Evolutionary conservation across 176 grass and related monocot genomes (phyloP), one percentile per base, ranked within the genome.

Genomic region (Paspalum notatum): DNA sequence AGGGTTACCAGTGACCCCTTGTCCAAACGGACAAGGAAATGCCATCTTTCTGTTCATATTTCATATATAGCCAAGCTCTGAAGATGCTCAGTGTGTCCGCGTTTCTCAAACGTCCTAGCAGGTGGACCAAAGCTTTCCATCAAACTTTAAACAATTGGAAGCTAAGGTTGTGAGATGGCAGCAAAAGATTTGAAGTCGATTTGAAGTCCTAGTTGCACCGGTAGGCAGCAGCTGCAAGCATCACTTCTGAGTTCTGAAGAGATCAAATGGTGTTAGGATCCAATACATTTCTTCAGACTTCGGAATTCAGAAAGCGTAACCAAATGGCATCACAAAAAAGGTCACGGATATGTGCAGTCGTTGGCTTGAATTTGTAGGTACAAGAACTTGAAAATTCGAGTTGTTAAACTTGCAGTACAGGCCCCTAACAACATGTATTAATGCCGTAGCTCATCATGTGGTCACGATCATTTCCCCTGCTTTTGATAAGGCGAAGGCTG

Each of bases 11-110:
- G 53, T 75, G 75, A 84, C 20, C 52, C 39, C 52, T 79, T 62
- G 72, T 77, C 83, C 49, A 72, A 51, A 78, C 24, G 57, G 83
- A 90, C 67, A 90, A 83, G 71, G 55, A 89, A 81, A 59, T 83
- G 67, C 55, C 50, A 86, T 90, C 79, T 83, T 73, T 82, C 67
- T 54, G 38, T 62, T 84, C 82, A 71, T 77, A 80, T 86, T 74
- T 49, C 74, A 77, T 77, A 85, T 80, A 43, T 41, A 47, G 65
- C 58, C 48, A 66, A 62, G 75, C 67, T 65, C 25, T 12, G 67
- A 62, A 82, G 57, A 56, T 57, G 46, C 57, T 87, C 66, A 20
- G 60, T 62, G 8, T 40, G 39, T 37, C 25, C 32, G 71, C 47
- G 56, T 49, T 77, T 77, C 58, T 71, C 24, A 26, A 15, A 74